Conservation (phyloP, 192 early-diverging fungal species). For the Thoreauomyces humboldtii region DNA sequence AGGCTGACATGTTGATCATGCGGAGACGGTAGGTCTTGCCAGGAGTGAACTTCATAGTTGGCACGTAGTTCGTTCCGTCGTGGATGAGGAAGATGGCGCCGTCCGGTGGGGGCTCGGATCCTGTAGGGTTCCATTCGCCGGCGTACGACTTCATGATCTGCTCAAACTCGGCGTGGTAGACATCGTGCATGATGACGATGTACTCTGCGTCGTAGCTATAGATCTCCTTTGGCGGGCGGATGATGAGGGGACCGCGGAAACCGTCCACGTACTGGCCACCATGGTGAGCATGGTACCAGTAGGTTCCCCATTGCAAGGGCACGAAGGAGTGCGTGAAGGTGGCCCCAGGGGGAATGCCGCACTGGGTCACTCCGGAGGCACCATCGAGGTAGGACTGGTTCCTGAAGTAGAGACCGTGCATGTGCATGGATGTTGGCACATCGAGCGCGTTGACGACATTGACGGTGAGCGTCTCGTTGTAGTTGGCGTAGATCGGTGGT, state of each 20-base stretch:
- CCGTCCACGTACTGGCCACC: constrained; percentile 75
- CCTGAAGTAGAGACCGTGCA: constrained; percentile 79
- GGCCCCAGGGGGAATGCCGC: constrained; percentile 40
- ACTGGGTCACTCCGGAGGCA: constrained; percentile 26
- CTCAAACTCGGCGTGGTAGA: not conserved
- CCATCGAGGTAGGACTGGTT: constrained; percentile 73
- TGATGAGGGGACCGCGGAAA: constrained; percentile 47
- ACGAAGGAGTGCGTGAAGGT: constrained; percentile 65
- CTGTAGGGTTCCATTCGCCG: constrained; percentile 38
- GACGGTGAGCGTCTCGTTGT: constrained; percentile 10
- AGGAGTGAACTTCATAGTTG: constrained; percentile 53
- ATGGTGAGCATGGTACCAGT: constrained; percentile 68
- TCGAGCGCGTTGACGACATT: constrained; percentile 34
- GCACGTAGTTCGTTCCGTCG: not conserved
- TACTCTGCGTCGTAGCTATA: constrained; percentile 31
- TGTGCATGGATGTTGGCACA: constrained; percentile 35
- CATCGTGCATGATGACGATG: constrained; percentile 2
- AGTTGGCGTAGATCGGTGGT: constrained; percentile 1
- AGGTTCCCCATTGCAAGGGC: constrained; percentile 73
- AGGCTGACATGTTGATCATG: constrained; percentile 71
- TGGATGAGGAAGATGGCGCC: constrained; percentile 58
- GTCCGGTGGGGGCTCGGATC: constrained; percentile 62
- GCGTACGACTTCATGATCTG: constrained; percentile 15
- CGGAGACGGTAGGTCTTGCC: constrained; percentile 84
- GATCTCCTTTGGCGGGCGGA: not conserved